These are phyloP conservation scores for Typha latifolia DNA, from an alignment of 176 grass and related monocot genomes.

Conservation along the genomic window DNA sequence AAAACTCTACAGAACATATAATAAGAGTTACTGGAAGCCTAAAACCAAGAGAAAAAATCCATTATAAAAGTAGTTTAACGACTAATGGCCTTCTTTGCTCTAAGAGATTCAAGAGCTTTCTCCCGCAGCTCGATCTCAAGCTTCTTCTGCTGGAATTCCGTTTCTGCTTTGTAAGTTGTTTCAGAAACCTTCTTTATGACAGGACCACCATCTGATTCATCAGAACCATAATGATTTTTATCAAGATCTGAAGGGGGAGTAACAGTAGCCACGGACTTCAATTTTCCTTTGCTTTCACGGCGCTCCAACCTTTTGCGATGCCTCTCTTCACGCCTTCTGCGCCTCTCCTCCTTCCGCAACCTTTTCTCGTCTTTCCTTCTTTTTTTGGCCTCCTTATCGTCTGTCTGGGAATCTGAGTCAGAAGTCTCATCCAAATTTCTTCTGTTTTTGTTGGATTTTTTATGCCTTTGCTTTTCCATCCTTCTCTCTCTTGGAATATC, in stretches of 20 bases:
- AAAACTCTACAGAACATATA: not conserved
- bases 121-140: slow-evolving; percentile 84
- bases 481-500: slow-evolving; percentile 8
- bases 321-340: slow-evolving; percentile 53
- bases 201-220: slow-evolving; percentile 17
- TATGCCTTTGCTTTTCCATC: slow-evolving; percentile 54
- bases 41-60: not conserved
- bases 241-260: slow-evolving; percentile 41
- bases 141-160: slow-evolving; percentile 51
- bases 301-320: slow-evolving; percentile 52
- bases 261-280: slow-evolving; percentile 24
- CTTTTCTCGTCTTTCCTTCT: slow-evolving; percentile 71
- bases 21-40: not conserved
- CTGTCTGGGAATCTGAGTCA: slow-evolving; percentile 43
- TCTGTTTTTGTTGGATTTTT: slow-evolving; percentile 52
- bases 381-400: slow-evolving; percentile 47
- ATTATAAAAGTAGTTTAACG: slow-evolving; percentile 25
- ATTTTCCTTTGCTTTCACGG: slow-evolving; percentile 34
- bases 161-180: slow-evolving; percentile 1
- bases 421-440: slow-evolving; percentile 45
- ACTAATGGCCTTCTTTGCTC: slow-evolving; percentile 52
- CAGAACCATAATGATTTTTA: slow-evolving; percentile 19
- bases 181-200: no score
- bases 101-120: slow-evolving; percentile 77
- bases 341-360: slow-evolving; percentile 69